These are phyloP conservation scores for Hypomyces rosellus DNA, from an alignment of 2,329 filamentous ascomycete species.

Conservation along the genomic window DNA sequence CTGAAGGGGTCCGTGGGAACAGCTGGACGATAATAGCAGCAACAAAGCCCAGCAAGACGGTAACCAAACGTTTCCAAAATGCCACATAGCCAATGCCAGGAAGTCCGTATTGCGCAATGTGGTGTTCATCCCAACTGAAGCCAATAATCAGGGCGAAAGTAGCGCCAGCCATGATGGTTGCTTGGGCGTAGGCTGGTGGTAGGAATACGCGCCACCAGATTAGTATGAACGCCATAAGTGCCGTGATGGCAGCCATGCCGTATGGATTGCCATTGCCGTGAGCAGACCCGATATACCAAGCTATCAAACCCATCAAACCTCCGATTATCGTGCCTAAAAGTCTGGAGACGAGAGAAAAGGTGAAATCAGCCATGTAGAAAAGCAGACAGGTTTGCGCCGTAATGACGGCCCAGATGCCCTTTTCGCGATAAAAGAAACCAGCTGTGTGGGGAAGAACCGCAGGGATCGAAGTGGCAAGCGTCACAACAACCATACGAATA, in stretches of 20 bases:
- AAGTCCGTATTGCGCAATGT: constrained; percentile 37
- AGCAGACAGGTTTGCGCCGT: constrained; percentile 44
- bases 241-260: constrained; percentile 40
- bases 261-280: constrained; percentile 42
- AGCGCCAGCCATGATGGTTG: constrained; percentile 25
- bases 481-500: constrained; percentile 41
- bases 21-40: constrained; percentile 40
- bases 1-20: constrained; percentile 41
- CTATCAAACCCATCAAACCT: constrained; percentile 38
- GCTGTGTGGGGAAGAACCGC: constrained; percentile 35
- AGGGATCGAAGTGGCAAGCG: constrained; percentile 37
- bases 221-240: constrained; percentile 28
- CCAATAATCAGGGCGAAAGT: constrained; percentile 40
- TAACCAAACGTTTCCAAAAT: constrained; percentile 41
- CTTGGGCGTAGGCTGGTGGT: constrained; percentile 22
- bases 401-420: constrained; percentile 46
- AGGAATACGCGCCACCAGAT: constrained; percentile 31
- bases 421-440: constrained; percentile 46
- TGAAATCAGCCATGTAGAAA: constrained; percentile 46
- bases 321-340: constrained; percentile 39
- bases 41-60: constrained; percentile 38
- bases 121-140: constrained; percentile 40
- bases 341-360: constrained; percentile 37
- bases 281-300: constrained; percentile 48
- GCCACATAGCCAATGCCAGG: constrained; percentile 41